Conservation (phyloP, 2,329 filamentous ascomycete genomes). For the Balansia obtecta region DNA sequence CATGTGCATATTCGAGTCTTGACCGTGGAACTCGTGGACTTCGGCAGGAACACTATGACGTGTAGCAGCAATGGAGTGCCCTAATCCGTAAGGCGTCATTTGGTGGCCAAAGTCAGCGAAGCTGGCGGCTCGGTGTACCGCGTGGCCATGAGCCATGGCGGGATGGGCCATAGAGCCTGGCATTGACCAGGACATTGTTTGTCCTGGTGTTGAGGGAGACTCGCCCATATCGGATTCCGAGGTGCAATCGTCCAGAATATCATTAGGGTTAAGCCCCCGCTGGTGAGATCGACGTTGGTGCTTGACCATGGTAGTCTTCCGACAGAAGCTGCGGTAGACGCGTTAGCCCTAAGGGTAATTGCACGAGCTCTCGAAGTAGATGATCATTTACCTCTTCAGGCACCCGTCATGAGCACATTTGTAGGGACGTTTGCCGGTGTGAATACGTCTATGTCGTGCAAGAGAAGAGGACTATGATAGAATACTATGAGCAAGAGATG, state of each 20-base stretch:
- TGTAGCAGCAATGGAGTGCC: slow-evolving; percentile 25
- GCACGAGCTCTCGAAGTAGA: not conserved
- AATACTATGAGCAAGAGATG: not conserved
- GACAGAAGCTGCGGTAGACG: slow-evolving; percentile 43
- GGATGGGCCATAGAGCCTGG: slow-evolving; percentile 27
- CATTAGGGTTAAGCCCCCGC: slow-evolving; percentile 42
- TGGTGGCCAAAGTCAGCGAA: slow-evolving; percentile 43
- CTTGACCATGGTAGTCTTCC: slow-evolving; percentile 61
- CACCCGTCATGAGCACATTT: slow-evolving; percentile 50
- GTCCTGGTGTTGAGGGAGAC: slow-evolving; percentile 45
- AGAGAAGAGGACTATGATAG: slow-evolving; percentile 47
- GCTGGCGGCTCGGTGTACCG: slow-evolving; percentile 39
- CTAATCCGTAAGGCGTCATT: slow-evolving; percentile 30
- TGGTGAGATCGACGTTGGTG: slow-evolving; percentile 51
- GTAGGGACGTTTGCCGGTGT: slow-evolving; percentile 55
- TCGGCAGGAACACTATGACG: slow-evolving; percentile 34
- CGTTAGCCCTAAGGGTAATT: not conserved
- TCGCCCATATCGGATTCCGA: slow-evolving; percentile 47
- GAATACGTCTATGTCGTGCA: slow-evolving; percentile 51
- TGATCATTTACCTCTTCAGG: slow-evolving; percentile 38
- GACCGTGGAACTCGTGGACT: slow-evolving; percentile 31
- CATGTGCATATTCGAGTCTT: slow-evolving; percentile 33
- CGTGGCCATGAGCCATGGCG: slow-evolving; percentile 23
- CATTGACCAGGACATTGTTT: slow-evolving; percentile 40
- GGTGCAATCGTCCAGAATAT: slow-evolving; percentile 39